phyloP scores from a whole-genome alignment of 73 alveolate genomes.

The Symbiodinium natans region DNA sequence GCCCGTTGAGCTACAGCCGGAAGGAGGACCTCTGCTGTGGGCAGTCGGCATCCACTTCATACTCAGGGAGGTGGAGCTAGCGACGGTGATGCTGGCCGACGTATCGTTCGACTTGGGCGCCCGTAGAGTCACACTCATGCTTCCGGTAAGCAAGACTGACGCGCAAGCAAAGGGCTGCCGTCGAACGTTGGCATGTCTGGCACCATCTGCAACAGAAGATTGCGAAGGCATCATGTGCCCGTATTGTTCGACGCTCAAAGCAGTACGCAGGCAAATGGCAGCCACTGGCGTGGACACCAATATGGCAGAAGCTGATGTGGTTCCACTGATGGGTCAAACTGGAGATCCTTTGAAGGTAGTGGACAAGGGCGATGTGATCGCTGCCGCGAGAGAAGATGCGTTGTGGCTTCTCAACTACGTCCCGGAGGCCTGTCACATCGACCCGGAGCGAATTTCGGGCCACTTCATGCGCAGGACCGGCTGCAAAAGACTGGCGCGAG shows the following conservation, averaged over 20 bases:
- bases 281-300: no score
- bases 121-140: background rate
- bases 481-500: background rate
- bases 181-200: background rate
- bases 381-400: background rate
- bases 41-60: background rate
- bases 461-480: conserved; percentile 42
- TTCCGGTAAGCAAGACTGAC: background rate
- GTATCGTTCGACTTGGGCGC: no score
- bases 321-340: background rate
- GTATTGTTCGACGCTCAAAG: background rate
- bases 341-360: background rate
- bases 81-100: background rate
- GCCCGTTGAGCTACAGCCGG: background rate
- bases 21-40: background rate
- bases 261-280: background rate
- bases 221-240: background rate
- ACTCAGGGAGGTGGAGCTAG: background rate
- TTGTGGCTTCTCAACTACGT: background rate
- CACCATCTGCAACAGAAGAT: background rate
- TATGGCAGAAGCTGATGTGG: background rate
- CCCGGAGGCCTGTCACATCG: background rate
- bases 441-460: background rate
- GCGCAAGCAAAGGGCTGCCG: background rate
- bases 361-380: background rate